Percentiles rank a stretch among this genome's conserved stretches.
Conservation (phyloP, 441 rosid species). For the Rhodomyrtus psidioides region DNA sequence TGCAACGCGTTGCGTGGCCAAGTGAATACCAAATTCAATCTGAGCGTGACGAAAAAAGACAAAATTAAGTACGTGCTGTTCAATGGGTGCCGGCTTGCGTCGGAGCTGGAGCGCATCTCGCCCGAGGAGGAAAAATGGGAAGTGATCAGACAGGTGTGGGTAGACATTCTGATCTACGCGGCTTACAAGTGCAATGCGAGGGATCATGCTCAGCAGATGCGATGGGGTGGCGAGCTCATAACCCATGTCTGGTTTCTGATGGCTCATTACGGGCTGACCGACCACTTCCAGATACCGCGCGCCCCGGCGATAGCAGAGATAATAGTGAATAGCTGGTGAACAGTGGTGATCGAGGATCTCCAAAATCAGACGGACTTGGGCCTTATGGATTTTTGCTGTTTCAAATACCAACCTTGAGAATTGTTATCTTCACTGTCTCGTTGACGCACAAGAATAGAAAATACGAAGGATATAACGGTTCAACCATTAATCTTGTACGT, state of each 20-base stretch:
- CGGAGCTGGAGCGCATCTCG: rapidly evolving
- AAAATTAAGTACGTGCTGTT: rapidly evolving
- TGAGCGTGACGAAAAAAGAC: not conserved
- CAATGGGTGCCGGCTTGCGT: rapidly evolving
- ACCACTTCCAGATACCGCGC: rapidly evolving
- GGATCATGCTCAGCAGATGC: not conserved
- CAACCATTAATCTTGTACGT: too few species aligned
- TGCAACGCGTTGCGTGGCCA: rapidly evolving
- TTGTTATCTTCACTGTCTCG: too few species aligned
- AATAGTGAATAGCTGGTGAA: not conserved
- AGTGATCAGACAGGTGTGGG: not conserved
- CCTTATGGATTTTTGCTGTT: too few species aligned
- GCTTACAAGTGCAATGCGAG: not conserved
- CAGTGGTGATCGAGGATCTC: not conserved
- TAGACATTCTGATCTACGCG: not conserved
- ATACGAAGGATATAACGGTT: too few species aligned
- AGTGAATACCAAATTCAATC: not conserved
- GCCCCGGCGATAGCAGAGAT: not conserved
- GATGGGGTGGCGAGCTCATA: not conserved
- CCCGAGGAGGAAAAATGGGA: not conserved
- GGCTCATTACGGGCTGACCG: not conserved
- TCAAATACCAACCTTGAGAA: too few species aligned
- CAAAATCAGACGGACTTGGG: too few species aligned
- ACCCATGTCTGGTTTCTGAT: not conserved
- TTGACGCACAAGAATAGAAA: too few species aligned